Evolutionary conservation across 805 yeast species (phyloP).

Genomic region (Candida quercuum): DNA sequence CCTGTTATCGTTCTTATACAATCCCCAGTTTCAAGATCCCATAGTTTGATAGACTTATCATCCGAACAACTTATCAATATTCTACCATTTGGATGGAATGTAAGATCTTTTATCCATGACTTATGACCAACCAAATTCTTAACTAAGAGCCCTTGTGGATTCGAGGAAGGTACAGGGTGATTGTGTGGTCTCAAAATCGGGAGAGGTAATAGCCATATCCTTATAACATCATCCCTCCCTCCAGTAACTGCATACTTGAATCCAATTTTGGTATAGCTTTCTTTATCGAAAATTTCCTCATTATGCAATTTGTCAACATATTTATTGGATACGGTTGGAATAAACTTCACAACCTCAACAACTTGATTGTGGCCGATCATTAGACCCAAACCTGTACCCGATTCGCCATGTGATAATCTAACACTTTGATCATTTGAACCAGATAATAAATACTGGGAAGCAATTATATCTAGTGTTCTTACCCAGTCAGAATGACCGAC

Average conservation of each 20-base stretch:
- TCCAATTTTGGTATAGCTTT: slow-evolving; percentile 36
- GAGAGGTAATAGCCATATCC: slow-evolving; percentile 73
- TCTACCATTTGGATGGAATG: slow-evolving; percentile 72
- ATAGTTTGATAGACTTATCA: slow-evolving; percentile 67
- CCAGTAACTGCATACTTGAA: slow-evolving; percentile 73
- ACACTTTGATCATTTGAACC: slow-evolving; percentile 78
- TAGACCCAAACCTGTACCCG: slow-evolving; percentile 63
- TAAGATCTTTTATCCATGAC: slow-evolving; percentile 76
- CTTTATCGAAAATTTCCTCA: slow-evolving; percentile 22
- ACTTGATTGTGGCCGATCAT: slow-evolving; percentile 81
- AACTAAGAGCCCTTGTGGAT: slow-evolving; percentile 57
- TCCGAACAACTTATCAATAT: slow-evolving; percentile 70
- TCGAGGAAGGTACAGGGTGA: slow-evolving; percentile 50
- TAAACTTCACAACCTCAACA: slow-evolving; percentile 63
- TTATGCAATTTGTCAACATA: slow-evolving; percentile 40
- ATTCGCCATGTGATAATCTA: slow-evolving; percentile 57
- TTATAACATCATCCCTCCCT: slow-evolving; percentile 71
- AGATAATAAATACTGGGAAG: slow-evolving; percentile 57
- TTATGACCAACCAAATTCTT: slow-evolving; percentile 66
- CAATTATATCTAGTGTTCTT: slow-evolving; percentile 49
- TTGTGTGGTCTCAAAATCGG: slow-evolving; percentile 54
- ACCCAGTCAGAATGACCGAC: slow-evolving; percentile 90
- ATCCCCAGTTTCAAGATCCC: slow-evolving; percentile 60
- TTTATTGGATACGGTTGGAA: slow-evolving; percentile 48
- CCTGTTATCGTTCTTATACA: slow-evolving; percentile 48